phyloP scores from a whole-genome alignment of 192 early-diverging fungal genomes.

The Coemansia aciculifera region DNA sequence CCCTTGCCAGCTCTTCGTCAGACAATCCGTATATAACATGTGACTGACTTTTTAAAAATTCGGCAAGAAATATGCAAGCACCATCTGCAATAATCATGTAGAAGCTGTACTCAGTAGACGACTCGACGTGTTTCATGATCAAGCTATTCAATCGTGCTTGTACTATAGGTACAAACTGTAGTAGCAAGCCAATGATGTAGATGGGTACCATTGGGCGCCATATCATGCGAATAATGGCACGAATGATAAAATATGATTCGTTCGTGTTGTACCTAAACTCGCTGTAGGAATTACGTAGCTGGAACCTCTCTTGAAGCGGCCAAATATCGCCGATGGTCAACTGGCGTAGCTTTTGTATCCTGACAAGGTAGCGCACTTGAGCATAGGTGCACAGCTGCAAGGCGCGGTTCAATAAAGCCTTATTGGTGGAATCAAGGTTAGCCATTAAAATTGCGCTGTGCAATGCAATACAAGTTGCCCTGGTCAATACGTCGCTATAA shows the following conservation, averaged over 20 bases:
- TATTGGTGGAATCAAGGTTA: not conserved
- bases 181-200: conserved; percentile 16
- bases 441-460: not conserved
- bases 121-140: conserved; percentile 25
- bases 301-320: conserved; percentile 2
- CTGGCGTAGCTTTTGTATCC: not conserved
- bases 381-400: not conserved
- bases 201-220: conserved; percentile 36
- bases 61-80: not conserved
- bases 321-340: not conserved
- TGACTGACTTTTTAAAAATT: conserved; percentile 11
- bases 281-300: not conserved
- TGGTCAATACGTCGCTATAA: not conserved
- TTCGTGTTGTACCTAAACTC: conserved; percentile 33
- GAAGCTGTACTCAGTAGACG: conserved; percentile 10
- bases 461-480: not conserved
- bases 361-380: conserved; percentile 4
- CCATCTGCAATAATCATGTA: conserved; percentile 16
- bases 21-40: not conserved
- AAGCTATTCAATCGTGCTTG: conserved; percentile 5
- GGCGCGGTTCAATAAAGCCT: not conserved
- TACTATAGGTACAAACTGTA: conserved; percentile 6
- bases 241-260: conserved; percentile 34
- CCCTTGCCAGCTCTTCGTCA: not conserved
- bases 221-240: conserved; percentile 29